Percentiles rank a stretch among this genome's conserved stretches.
phyloP scores from a whole-genome alignment of 768 basidiomycete genomes.

The Termitomyces sp. region DNA sequence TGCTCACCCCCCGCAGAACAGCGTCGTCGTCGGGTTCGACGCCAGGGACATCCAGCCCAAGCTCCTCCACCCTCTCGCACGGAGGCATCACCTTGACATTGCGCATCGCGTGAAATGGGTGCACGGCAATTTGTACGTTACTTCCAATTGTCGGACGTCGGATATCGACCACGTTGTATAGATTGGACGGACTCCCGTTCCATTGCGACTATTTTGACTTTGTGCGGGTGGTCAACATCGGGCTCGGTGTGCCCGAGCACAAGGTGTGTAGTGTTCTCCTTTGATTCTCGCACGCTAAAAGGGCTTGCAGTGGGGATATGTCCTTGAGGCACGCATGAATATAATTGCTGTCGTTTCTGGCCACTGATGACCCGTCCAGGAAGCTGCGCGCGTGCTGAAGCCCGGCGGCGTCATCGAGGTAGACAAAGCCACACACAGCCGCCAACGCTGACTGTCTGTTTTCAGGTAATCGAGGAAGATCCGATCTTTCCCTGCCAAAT shows the following conservation, averaged over 20 bases:
- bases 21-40: slow-evolving; percentile 56
- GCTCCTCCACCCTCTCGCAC: slow-evolving; percentile 18
- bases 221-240: slow-evolving; percentile 57
- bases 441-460: neutral
- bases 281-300: neutral
- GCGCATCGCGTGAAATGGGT: slow-evolving; percentile 56
- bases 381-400: slow-evolving; percentile 60
- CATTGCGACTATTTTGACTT: slow-evolving; percentile 53
- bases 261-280: slow-evolving; percentile 31
- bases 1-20: slow-evolving; percentile 30
- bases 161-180: slow-evolving; percentile 18
- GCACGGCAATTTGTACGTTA: slow-evolving; percentile 57
- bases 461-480: slow-evolving; percentile 71
- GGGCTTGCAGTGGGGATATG: slow-evolving; percentile 50
- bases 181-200: slow-evolving; percentile 63
- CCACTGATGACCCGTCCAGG: slow-evolving; percentile 31
- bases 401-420: slow-evolving; percentile 64
- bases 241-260: slow-evolving; percentile 66
- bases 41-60: slow-evolving; percentile 48
- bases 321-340: slow-evolving; percentile 42
- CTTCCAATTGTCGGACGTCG: neutral
- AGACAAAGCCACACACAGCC: slow-evolving; percentile 7
- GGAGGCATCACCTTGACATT: slow-evolving; percentile 33
- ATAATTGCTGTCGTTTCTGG: slow-evolving; percentile 8
- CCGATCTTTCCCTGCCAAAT: slow-evolving; percentile 54